Percentiles rank a stretch among this genome's conserved stretches.
These are phyloP conservation scores for Eimeria necatrix DNA, from an alignment of 169 alveolate species.

Conservation along the genomic window DNA sequence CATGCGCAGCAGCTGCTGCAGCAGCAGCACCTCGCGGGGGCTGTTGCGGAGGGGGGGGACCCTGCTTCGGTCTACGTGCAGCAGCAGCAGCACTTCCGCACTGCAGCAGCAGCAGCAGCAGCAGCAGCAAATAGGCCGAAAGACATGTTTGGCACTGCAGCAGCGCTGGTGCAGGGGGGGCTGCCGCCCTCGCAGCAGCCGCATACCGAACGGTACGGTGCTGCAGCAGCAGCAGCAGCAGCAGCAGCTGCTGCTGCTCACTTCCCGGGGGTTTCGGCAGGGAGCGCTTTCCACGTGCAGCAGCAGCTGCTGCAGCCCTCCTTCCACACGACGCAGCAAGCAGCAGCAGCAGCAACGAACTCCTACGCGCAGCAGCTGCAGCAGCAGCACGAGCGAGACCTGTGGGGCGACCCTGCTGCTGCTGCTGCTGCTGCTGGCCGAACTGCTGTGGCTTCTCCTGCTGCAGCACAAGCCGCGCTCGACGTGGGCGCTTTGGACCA, in stretches of 20 bases:
- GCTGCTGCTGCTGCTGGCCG: background rate
- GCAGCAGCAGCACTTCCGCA: constrained; percentile 3
- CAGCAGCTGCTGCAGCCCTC: constrained; percentile 61
- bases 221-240: constrained; percentile 2
- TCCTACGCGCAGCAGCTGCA: constrained; percentile 42
- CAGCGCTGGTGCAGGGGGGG: constrained; percentile 23
- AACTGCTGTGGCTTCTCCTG: background rate
- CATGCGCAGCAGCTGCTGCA: constrained; percentile 48
- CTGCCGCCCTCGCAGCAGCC: background rate
- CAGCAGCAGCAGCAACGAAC: background rate
- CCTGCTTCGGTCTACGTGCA: background rate
- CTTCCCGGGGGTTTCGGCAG: constrained; percentile 13
- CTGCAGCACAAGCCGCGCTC: constrained; percentile 1
- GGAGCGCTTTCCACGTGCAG: constrained; percentile 24
- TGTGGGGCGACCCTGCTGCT: constrained; percentile 29
- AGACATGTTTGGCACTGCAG: constrained; percentile 3
- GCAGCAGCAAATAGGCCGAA: background rate
- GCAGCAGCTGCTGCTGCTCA: constrained; percentile 25
- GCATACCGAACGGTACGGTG: background rate
- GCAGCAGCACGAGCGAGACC: constrained; percentile 28
- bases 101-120: background rate
- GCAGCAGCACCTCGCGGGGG: background rate
- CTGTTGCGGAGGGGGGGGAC: background rate
- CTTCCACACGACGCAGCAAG: constrained; percentile 19
- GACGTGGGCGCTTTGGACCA: background rate